Base-by-base conservation (phyloP, 192 early-diverging fungal genomes). In the Umbelopsis ramanniana region DNA sequence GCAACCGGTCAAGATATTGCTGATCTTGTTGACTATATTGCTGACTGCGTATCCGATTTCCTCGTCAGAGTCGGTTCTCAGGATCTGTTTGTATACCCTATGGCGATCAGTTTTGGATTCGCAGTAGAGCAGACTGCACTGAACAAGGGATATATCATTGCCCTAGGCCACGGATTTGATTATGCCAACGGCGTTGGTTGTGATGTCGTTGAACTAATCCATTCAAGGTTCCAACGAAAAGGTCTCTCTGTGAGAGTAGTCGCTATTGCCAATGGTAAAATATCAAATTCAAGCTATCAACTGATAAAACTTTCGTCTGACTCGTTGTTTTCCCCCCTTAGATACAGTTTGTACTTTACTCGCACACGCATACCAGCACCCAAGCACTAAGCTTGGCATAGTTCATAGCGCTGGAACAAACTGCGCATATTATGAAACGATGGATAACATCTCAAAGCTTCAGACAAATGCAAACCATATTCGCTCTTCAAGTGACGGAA, bases 341-440 rank as follows among this genome's bases (percentile, higher is more conserved):
- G 96, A 97, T 77, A 93, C 96, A 0, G 95, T 96, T 7, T 95
- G 96, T 37, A 94, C 96, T 1, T 83, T 97, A 68, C 84, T 96
- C 54, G 89, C 93, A 33, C 90, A 95, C 66, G 93, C 93, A 6
- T 97, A 96, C 85, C 79, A 82, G 60, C 81, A 92, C 76, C 90
- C 93, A 14, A 83, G 86, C 52, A 94, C 94, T 54, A 81, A 85
- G 66, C 81, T 96, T 70, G 95, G 93, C 53, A 91, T 95, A 17
- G 95, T 98, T 72, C 88, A 94, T 40, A 93, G 95, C 70, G 93
- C 94, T n/a, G 96, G 96, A 45, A 95, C 94, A 69, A 98, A 97
- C 71, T 93, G 94, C 57, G 94, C 76, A 68, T 86, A 88, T 91
- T 93, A 88, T 77, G 88, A 89, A 67, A 53, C 53, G 17, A 72